A percentile compares a stretch with the other conserved stretches of the same genome.
phyloP scores from a whole-genome alignment of 305 asterid genomes.

The Plantago coronopus region DNA sequence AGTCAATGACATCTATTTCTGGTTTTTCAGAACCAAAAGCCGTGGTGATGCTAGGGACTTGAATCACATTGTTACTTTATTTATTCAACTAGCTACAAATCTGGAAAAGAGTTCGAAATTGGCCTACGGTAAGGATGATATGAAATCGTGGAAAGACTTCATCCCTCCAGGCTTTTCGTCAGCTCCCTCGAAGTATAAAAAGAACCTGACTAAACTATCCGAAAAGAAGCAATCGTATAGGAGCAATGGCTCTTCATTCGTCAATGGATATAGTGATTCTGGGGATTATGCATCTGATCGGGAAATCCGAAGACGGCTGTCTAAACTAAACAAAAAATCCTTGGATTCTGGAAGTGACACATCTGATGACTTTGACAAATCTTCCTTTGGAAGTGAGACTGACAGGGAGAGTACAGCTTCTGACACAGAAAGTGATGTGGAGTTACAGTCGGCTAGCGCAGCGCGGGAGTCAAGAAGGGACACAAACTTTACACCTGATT shows the following conservation, averaged over 20 bases:
- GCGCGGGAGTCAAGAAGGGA: slow-evolving; percentile 51
- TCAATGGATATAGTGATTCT: slow-evolving; percentile 55
- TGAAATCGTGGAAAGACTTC: slow-evolving; percentile 59
- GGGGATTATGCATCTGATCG: slow-evolving; percentile 87
- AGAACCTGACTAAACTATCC: slow-evolving; percentile 45
- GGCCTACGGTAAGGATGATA: slow-evolving; percentile 48
- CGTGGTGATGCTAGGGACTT: slow-evolving; percentile 60
- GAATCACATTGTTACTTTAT: slow-evolving; percentile 62
- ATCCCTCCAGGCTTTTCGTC: slow-evolving; percentile 86
- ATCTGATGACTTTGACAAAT: slow-evolving; percentile 70
- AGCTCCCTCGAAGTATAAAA: slow-evolving; percentile 60
- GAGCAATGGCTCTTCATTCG: slow-evolving; percentile 53
- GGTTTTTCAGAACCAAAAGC: slow-evolving; percentile 52
- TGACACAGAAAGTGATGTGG: slow-evolving; percentile 77
- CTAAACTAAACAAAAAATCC: slow-evolving; percentile 73
- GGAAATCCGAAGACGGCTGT: slow-evolving; percentile 79
- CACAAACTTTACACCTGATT: slow-evolving; percentile 53
- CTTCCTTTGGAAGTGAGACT: slow-evolving; percentile 61
- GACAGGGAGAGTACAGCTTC: slow-evolving; percentile 78
- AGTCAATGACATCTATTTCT: not conserved
- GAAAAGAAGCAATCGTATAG: slow-evolving; percentile 62
- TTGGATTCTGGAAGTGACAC: slow-evolving; percentile 85
- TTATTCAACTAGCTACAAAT: slow-evolving; percentile 76
- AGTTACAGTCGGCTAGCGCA: slow-evolving; percentile 47
- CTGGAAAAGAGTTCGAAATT: slow-evolving; percentile 70